A percentile compares a stretch with the other conserved stretches of the same genome.
Conservation (phyloP, 768 basidiomycete species). For the Nidularia sp. region DNA sequence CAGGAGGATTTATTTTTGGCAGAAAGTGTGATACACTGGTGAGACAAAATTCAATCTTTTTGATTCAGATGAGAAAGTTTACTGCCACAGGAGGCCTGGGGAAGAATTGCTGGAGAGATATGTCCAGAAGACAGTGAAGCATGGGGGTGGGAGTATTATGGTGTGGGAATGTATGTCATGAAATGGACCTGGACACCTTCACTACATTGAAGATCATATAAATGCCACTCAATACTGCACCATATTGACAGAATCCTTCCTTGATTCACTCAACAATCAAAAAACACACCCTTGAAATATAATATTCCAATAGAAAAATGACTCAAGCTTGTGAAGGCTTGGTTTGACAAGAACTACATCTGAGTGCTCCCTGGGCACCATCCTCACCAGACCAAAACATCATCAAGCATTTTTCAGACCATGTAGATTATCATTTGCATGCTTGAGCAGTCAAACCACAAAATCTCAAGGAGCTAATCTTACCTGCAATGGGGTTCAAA, state of each 20-base stretch:
- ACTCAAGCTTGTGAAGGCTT: conserved; percentile 13
- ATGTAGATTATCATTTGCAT: conserved; percentile 6
- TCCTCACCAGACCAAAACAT: conserved; percentile 27
- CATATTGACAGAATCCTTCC: conserved; percentile 17
- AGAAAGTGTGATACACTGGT: conserved; percentile 19
- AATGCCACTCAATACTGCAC: conserved; percentile 10
- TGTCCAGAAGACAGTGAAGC: conserved; percentile 18
- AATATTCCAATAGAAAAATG: conserved; percentile 29
- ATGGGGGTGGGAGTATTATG: conserved; percentile 22
- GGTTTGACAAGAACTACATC: conserved; percentile 20
- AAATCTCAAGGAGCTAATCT: conserved; percentile 6
- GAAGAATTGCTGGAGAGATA: conserved; percentile 9
- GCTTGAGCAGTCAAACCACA: not conserved
- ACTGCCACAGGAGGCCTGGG: conserved; percentile 10
- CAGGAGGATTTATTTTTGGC: conserved; percentile 21
- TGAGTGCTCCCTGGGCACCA: conserved; percentile 21
- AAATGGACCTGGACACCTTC: conserved; percentile 15
- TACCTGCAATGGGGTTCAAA: too few species aligned
- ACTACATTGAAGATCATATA: conserved; percentile 20
- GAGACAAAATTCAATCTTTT: conserved; percentile 24
- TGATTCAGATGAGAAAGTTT: conserved; percentile 21
- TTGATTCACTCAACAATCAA: conserved; percentile 15
- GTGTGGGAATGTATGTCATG: conserved; percentile 25
- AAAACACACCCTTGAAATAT: conserved; percentile 3
- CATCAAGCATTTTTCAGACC: conserved; percentile 23